phyloP scores from a whole-genome alignment of 257 asterid genomes.

The Nicotiana obtusifolia region DNA sequence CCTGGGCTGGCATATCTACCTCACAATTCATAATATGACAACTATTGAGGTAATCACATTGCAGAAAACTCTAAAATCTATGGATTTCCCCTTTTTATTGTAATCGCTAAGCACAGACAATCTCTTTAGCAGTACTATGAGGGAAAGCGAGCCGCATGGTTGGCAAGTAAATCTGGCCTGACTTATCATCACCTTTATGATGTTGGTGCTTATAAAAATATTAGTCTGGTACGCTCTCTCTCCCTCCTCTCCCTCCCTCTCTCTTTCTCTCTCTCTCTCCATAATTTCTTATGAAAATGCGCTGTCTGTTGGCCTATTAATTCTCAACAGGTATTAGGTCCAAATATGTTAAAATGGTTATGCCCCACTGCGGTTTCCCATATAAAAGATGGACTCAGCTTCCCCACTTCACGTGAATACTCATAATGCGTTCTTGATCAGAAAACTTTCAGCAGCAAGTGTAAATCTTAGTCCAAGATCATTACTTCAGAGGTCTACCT shows the following conservation, averaged over 20 bases:
- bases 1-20: conserved; percentile 82
- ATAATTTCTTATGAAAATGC: background rate
- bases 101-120: background rate
- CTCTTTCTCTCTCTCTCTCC: conserved; percentile 20
- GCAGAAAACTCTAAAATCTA: background rate
- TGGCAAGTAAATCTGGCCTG: conserved; percentile 86
- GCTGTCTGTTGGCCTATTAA: background rate
- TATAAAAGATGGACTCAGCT: conserved; percentile 74
- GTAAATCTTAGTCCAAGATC: background rate
- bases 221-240: conserved; percentile 41
- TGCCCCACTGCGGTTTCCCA: conserved; percentile 75
- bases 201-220: conserved; percentile 61
- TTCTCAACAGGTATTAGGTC: conserved; percentile 65
- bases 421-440: background rate
- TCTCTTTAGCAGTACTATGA: conserved; percentile 51
- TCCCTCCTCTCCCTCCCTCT: background rate
- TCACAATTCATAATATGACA: conserved; percentile 68
- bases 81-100: background rate
- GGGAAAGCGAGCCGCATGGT: conserved; percentile 77
- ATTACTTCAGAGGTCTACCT: background rate
- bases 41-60: conserved; percentile 68
- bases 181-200: conserved; percentile 74
- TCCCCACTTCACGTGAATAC: conserved; percentile 43
- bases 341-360: conserved; percentile 71
- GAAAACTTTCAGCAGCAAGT: background rate